phyloP scores from a whole-genome alignment of 2,329 filamentous ascomycete species.

The Aspergillus sojae region DNA sequence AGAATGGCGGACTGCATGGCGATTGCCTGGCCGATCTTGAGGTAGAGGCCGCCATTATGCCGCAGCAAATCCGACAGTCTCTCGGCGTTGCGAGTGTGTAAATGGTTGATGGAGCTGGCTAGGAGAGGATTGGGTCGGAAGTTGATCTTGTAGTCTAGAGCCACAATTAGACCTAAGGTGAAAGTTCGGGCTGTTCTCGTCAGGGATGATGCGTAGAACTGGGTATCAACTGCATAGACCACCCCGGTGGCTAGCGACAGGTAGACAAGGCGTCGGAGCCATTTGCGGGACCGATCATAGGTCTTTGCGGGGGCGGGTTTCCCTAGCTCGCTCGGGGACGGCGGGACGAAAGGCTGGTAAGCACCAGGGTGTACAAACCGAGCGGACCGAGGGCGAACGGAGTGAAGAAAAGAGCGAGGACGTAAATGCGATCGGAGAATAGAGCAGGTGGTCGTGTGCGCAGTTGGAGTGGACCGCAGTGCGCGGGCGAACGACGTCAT shows the following conservation, averaged over 20 bases:
- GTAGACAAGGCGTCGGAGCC: slow-evolving; percentile 72
- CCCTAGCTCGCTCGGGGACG: slow-evolving; percentile 76
- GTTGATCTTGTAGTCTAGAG: slow-evolving; percentile 94
- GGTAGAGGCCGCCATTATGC: slow-evolving; percentile 86
- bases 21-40: slow-evolving; percentile 98
- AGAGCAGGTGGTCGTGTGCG: slow-evolving; percentile 5
- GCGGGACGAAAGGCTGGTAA: slow-evolving; percentile 72
- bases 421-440: slow-evolving; percentile 7
- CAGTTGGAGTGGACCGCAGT: slow-evolving; percentile 3
- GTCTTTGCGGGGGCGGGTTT: slow-evolving; percentile 70
- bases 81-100: slow-evolving; percentile 83
- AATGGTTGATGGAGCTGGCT: slow-evolving; percentile 71
- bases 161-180: slow-evolving; percentile 74
- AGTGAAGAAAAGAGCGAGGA: slow-evolving; percentile 1
- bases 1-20: slow-evolving; percentile 96
- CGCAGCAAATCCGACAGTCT: slow-evolving; percentile 79
- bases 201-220: slow-evolving; percentile 77
- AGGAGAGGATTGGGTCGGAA: slow-evolving; percentile 79
- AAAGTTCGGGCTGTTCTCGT: slow-evolving; percentile 82
- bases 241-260: slow-evolving; percentile 61
- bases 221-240: slow-evolving; percentile 69
- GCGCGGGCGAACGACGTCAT: slow-evolving; percentile 11
- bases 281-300: slow-evolving; percentile 71
- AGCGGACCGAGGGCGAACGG: not conserved
- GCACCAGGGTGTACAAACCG: slow-evolving; percentile 42